Evolutionary conservation across 177 flowering plant species (phyloP), one percentile per base, ranked within the genome.

Genomic region (Vitis hybrid): DNA sequence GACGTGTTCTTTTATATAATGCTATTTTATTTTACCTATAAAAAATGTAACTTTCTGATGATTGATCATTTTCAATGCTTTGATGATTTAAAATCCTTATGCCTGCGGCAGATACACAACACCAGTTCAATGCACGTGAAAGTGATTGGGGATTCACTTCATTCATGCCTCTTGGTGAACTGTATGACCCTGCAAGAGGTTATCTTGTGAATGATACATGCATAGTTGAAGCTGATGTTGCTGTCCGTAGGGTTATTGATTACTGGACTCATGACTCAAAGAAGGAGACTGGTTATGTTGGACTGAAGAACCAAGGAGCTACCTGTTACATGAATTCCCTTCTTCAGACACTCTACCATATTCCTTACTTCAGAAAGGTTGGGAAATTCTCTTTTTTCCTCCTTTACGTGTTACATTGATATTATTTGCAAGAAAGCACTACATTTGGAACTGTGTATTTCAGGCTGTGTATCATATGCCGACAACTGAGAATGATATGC

Each of bases 401-500:
- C 57, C 11, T 3, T 20, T 22, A 2, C 18, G 51, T 74, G n/a
- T 71, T 51, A 5, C 15, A 20, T 20, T 69, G 19, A 16, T 60
- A n/a, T 11, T 58, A 39, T 48, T 55, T 49, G 29, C 48, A 53
- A 53, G 56, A 15, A 57, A 67, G 52, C 51, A 4, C 39, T 19
- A 18, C 11, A 51, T 31, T 22, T 62, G 2, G 1, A 63, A 52
- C 20, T 61, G 15, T 51, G 1, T 55, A 18, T 63, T 62, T 62
- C 56, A 82, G 85, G 81, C 83, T 50, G 80, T 89, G 13, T 86
- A 86, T 66, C 90, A 89, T 66, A 83, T 83, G 84, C 86, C 86
- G 3, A 83, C 86, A 16, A 80, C 86, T 10, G 86, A 83, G 72
- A 83, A 83, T 72, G 86, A 83, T 71, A 70, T 77, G 73, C 86